These are phyloP conservation scores for Diversispora epigaea DNA, from an alignment of 192 early-diverging fungal genomes.

Conservation along the genomic window DNA sequence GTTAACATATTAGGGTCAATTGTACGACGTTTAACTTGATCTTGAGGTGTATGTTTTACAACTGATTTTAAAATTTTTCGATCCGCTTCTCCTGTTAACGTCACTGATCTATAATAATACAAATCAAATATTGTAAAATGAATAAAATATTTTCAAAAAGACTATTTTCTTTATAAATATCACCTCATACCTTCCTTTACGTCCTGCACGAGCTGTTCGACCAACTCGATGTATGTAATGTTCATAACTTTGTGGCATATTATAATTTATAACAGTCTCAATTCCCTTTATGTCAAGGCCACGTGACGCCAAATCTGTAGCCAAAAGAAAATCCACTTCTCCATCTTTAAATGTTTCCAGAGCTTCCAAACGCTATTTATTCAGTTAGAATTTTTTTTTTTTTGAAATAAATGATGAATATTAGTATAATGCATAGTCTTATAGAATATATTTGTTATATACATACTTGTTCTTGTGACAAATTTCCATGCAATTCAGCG, in stretches of 20 bases:
- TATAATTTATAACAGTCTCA: conserved; percentile 97
- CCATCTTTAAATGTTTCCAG: conserved; percentile 88
- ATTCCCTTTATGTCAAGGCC: conserved; percentile 97
- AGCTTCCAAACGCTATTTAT: conserved; percentile 68
- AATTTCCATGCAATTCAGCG: conserved; percentile 92
- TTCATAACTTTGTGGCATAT: conserved; percentile 90
- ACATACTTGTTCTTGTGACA: conserved; percentile 76
- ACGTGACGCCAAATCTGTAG: conserved; percentile 94
- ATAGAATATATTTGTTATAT: not conserved
- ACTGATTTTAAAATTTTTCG: conserved; percentile 90
- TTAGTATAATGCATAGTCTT: not conserved
- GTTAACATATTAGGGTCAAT: conserved; percentile 75
- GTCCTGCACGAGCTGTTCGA: conserved; percentile 91
- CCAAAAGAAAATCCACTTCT: conserved; percentile 85
- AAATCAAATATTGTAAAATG: conserved; percentile 8
- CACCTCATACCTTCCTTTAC: conserved; percentile 60
- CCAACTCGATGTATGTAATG: conserved; percentile 96
- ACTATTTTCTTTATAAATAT: not conserved
- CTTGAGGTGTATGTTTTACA: conserved; percentile 75
- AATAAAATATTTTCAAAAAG: not conserved
- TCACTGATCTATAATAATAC: conserved; percentile 64
- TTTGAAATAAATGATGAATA: not conserved
- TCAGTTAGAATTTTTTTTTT: not conserved
- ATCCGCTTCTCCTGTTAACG: conserved; percentile 89
- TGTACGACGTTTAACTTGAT: conserved; percentile 85